Percentiles rank a stretch among this genome's conserved stretches.
These are phyloP conservation scores for Fomitiporia mediterranea DNA, from an alignment of 1,284 basidiomycete genomes.

Conservation along the genomic window DNA sequence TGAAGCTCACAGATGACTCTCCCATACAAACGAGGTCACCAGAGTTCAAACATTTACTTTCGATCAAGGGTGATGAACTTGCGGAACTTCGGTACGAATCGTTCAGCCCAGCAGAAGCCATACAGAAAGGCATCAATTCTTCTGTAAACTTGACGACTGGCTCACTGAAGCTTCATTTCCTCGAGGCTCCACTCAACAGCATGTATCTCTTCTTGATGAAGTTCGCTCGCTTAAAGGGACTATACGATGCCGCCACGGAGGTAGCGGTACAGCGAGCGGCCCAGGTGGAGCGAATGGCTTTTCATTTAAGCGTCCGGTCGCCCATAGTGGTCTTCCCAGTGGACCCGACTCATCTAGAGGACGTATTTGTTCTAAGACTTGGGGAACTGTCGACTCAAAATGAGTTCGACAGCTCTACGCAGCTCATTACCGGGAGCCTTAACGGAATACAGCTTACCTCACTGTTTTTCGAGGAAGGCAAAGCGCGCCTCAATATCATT, in stretches of 20 bases:
- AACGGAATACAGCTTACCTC: slow-evolving; percentile 85
- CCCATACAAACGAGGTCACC: slow-evolving; percentile 46
- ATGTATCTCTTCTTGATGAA: slow-evolving; percentile 85
- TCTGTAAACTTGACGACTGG: slow-evolving; percentile 84
- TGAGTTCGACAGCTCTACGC: slow-evolving; percentile 57
- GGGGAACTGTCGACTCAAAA: slow-evolving; percentile 90
- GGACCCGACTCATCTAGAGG: slow-evolving; percentile 56
- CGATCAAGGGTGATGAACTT: slow-evolving; percentile 94
- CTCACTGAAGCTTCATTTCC: slow-evolving; percentile 86
- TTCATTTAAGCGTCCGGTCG: slow-evolving; percentile 86
- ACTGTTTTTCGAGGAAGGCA: slow-evolving; percentile 48
- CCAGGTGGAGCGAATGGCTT: slow-evolving; percentile 88
- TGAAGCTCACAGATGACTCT: slow-evolving; percentile 83
- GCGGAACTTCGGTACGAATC: slow-evolving; percentile 97
- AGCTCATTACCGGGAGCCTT: slow-evolving; percentile 75
- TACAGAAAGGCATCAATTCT: slow-evolving; percentile 59
- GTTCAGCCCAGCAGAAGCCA: slow-evolving; percentile 59
- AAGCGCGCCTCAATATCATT: slow-evolving; percentile 76
- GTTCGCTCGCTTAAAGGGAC: slow-evolving; percentile 85
- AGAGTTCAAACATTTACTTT: slow-evolving; percentile 84
- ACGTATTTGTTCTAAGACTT: slow-evolving; percentile 78
- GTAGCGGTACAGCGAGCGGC: slow-evolving; percentile 91
- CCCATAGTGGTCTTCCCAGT: slow-evolving; percentile 91
- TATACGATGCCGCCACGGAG: slow-evolving; percentile 94
- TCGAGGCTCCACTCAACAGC: slow-evolving; percentile 84